A percentile compares a stretch with the other conserved stretches of the same genome.
These are phyloP conservation scores for Besnoitia besnoiti DNA, from an alignment of 169 alveolate genomes.

Conservation along the genomic window DNA sequence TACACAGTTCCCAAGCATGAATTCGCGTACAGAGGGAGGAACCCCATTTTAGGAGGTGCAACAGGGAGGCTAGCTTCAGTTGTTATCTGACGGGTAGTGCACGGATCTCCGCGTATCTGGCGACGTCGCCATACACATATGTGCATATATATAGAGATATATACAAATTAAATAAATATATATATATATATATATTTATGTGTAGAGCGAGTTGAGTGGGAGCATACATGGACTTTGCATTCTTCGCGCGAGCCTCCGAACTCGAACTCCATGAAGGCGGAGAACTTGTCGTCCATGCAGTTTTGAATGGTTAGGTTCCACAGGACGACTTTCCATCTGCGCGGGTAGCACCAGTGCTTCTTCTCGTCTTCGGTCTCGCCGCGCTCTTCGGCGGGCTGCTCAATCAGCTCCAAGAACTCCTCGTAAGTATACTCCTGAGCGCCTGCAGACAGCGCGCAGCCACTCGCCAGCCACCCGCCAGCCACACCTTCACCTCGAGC, in stretches of 20 bases:
- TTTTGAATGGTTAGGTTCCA: conserved; percentile 61
- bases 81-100: too few relatives aligned
- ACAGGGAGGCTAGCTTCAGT: too few relatives aligned
- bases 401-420: conserved; percentile 47
- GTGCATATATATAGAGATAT: background rate
- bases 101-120: too few relatives aligned
- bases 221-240: conserved; percentile 46
- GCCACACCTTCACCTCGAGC: background rate
- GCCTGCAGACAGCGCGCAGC: conserved; percentile 22
- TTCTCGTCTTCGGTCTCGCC: conserved; percentile 55
- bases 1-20: too few relatives aligned
- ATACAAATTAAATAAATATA: too few relatives aligned
- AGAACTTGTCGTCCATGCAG: conserved; percentile 41
- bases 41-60: too few relatives aligned
- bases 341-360: conserved; percentile 51
- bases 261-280: conserved; percentile 50
- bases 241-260: conserved; percentile 66
- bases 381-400: conserved; percentile 48
- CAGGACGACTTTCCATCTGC: conserved; percentile 68
- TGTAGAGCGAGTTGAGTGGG: background rate
- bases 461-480: background rate
- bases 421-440: conserved; percentile 52
- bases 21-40: too few relatives aligned
- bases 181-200: too few relatives aligned
- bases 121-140: background rate